Conservation (phyloP, 73 alveolate genomes). For the Stentor coeruleus region DNA sequence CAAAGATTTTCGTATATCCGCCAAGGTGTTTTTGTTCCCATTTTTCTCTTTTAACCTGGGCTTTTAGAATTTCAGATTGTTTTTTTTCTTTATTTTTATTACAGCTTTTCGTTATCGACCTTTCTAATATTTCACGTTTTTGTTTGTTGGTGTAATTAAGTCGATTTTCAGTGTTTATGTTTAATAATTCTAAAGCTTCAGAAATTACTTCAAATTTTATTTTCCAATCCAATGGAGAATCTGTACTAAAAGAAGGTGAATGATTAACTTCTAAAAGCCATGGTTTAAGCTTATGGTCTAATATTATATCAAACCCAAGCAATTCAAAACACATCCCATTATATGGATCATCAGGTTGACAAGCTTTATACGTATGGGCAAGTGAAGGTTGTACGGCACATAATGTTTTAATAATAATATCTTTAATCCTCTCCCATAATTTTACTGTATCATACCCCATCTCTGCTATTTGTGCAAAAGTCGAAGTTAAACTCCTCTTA, state of each 20-base stretch:
- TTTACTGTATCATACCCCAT: slow-evolving; percentile 48
- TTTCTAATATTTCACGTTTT: slow-evolving; percentile 27
- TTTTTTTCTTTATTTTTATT: slow-evolving; percentile 42
- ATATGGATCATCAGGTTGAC: slow-evolving; percentile 47
- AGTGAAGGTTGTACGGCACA: slow-evolving; percentile 56
- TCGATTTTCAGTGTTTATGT: slow-evolving; percentile 29
- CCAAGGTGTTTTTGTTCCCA: slow-evolving; percentile 49
- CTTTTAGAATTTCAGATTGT: slow-evolving; percentile 24
- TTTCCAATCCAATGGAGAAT: slow-evolving; percentile 49
- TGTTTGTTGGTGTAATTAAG: slow-evolving; percentile 4
- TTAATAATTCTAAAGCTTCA: slow-evolving; percentile 32
- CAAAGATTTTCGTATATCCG: slow-evolving; percentile 36
- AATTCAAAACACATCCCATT: slow-evolving; percentile 62
- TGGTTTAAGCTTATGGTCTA: slow-evolving; percentile 47
- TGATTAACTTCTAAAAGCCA: slow-evolving; percentile 48
- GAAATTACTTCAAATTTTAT: slow-evolving; percentile 34
- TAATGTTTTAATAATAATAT: slow-evolving; percentile 54
- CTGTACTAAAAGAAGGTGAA: slow-evolving; percentile 54
- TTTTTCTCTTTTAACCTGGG: slow-evolving; percentile 36
- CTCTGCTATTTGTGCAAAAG: slow-evolving; percentile 40
- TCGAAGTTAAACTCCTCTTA: slow-evolving; percentile 60
- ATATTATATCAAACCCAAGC: slow-evolving; percentile 48
- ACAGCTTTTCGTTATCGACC: slow-evolving; percentile 29
- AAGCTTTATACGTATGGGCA: slow-evolving; percentile 56
- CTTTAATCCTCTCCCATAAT: slow-evolving; percentile 41